Evolutionary conservation across 2,329 filamentous ascomycete species (phyloP), one percentile per base, ranked within the genome.

Genomic region (Xylaria hypoxylon): DNA sequence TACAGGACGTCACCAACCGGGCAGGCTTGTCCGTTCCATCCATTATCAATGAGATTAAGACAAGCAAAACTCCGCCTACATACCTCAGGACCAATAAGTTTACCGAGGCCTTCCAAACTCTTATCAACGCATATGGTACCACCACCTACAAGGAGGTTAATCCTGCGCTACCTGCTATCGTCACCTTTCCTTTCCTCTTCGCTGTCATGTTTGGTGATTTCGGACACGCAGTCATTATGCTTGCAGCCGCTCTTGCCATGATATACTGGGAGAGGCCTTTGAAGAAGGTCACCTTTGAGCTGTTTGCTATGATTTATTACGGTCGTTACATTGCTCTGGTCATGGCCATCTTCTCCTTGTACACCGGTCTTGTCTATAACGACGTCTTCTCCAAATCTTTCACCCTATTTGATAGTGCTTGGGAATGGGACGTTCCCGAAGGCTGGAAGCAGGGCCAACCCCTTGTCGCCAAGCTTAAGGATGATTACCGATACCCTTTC

Each of bases 171-270:
- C 95, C 95, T 42, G 96, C 97, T 58, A 94, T 98, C 72, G 90
- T 99, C 70, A 99, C 96, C 5, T 99, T 99, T 81, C 96, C 96
- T n/a, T 99, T 99, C 85, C 85, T 99, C 69, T 99, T 99, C 78
- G 96, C 96, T 56, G 96, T 99, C 87, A 99, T 99, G 96, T 99
- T 99, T 78, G 96, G 96, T 84, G 96, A 99, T 80, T 90, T 97
- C 65, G 96, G 96, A 58, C 96, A 99, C 77, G 96, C 95, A 71
- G 80, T 90, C 71, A 92, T 99, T 79, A 97, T 99, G 92, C 86
- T 95, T 48, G 78, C 88, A 62, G 92, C 93, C 64, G 92, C 96
- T 15, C 76, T 89, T 62, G 93, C 94, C 64, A 97, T 99, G 94
- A 98, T 99, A 73, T 93, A 97, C 82, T 98, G 90, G 86, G 96